Percentiles rank a stretch among this genome's conserved stretches.
phyloP scores from a whole-genome alignment of 2,329 filamentous ascomycete species.

The Aureobasidium melanogenum region DNA sequence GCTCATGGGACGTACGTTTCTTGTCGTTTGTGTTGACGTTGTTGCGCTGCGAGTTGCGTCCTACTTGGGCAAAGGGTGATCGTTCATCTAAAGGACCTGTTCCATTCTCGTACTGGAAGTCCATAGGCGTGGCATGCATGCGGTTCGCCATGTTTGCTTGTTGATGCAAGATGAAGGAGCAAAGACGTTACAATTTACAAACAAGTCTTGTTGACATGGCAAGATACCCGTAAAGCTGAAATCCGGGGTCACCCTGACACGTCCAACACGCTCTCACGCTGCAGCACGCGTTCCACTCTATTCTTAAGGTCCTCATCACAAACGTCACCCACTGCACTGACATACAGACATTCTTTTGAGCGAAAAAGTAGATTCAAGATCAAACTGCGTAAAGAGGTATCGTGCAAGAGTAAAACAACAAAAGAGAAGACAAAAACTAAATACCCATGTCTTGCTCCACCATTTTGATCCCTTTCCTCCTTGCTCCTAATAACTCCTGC shows the following conservation, averaged over 20 bases:
- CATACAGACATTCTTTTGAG: neutral
- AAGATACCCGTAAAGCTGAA: neutral
- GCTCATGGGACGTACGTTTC: constrained; percentile 28
- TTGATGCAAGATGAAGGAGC: neutral
- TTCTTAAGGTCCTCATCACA: neutral
- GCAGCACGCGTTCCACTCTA: neutral
- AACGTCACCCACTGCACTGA: neutral
- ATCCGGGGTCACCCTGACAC: neutral
- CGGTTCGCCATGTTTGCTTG: constrained; percentile 21
- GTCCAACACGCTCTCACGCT: neutral
- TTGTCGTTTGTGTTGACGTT: constrained; percentile 22
- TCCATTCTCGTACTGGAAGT: constrained; percentile 44
- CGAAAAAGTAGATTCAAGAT: neutral
- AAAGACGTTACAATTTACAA: neutral
- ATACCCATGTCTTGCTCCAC: neutral
- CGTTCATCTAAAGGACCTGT: constrained; percentile 36
- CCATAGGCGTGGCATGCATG: constrained; percentile 37
- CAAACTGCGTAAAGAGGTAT: constrained; percentile 5
- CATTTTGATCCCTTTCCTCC: neutral
- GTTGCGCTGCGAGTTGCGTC: constrained; percentile 26
- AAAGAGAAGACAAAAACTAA: neutral
- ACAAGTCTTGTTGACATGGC: constrained; percentile 4
- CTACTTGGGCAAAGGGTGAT: constrained; percentile 37
- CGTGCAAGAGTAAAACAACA: neutral
- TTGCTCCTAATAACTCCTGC: constrained; percentile 4